Evolutionary conservation across 129 eudicot genomes (phyloP).

Genomic region (Heracleum sosnowskyi): DNA sequence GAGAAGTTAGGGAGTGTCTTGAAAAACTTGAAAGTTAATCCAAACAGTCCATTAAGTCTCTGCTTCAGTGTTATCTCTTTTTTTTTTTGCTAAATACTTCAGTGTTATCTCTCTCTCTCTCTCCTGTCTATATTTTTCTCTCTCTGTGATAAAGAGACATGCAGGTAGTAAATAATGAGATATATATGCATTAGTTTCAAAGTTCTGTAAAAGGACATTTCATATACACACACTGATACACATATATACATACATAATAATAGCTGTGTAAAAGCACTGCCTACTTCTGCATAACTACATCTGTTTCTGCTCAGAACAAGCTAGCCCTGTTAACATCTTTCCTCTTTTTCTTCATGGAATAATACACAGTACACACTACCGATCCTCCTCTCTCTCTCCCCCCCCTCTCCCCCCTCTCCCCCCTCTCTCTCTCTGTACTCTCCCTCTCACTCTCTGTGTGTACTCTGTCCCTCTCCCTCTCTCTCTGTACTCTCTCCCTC

Average conservation of each 20-base stretch:
- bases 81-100: too few relatives aligned
- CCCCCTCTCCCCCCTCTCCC: neutral
- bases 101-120: neutral
- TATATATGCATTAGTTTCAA: neutral
- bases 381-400: neutral
- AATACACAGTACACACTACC: neutral
- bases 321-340: neutral
- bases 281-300: slow-evolving; percentile 3
- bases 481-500: neutral
- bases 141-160: slow-evolving; percentile 2
- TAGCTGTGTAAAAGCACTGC: slow-evolving; percentile 11
- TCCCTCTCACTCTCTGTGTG: neutral
- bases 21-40: neutral
- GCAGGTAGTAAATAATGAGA: neutral
- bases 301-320: slow-evolving; percentile 7
- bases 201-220: slow-evolving; percentile 1
- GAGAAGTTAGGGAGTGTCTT: neutral
- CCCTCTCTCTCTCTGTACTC: neutral
- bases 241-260: neutral
- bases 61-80: neutral
- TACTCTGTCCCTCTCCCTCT: neutral
- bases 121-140: neutral
- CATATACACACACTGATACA: neutral
- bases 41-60: neutral
- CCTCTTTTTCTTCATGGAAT: slow-evolving; percentile 1